These are phyloP conservation scores for Magnusiomyces suaveolens DNA, from an alignment of 1,139 yeast species.

Conservation along the genomic window DNA sequence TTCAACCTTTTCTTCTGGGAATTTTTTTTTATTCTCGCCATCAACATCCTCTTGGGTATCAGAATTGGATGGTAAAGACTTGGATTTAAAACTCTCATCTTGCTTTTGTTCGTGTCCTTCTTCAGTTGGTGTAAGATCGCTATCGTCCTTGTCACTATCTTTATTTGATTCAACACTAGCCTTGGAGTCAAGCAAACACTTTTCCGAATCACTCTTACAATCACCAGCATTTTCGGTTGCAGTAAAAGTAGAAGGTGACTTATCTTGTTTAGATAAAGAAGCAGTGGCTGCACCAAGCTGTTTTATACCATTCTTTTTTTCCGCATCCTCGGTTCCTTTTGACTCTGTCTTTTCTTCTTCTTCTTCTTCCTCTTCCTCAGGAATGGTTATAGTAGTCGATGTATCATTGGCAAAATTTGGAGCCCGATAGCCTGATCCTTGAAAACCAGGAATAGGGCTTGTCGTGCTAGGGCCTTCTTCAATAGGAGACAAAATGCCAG, in stretches of 20 bases:
- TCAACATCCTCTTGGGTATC: too few species aligned
- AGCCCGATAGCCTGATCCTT: background rate
- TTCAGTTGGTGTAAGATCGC: too few species aligned
- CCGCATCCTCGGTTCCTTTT: background rate
- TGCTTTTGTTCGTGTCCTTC: too few species aligned
- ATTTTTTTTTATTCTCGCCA: too few species aligned
- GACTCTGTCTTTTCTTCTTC: background rate
- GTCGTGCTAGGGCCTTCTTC: background rate
- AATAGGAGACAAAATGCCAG: background rate
- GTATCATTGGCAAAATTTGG: background rate
- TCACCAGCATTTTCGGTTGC: background rate
- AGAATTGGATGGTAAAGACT: too few species aligned
- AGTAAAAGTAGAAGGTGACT: background rate
- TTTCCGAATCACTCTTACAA: background rate
- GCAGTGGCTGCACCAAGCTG: background rate
- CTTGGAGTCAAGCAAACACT: background rate
- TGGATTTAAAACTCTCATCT: too few species aligned
- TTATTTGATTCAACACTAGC: too few species aligned
- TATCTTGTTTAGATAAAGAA: too few species aligned
- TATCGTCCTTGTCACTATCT: too few species aligned
- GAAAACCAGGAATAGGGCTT: background rate
- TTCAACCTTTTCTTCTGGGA: background rate
- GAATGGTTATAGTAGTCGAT: constrained; percentile 1
- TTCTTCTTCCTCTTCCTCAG: constrained; percentile 2
- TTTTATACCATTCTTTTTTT: background rate